Percentiles rank a stretch among this genome's conserved stretches.
Conservation (phyloP, 2,329 filamentous ascomycete species). For the Epichloe elymi region DNA sequence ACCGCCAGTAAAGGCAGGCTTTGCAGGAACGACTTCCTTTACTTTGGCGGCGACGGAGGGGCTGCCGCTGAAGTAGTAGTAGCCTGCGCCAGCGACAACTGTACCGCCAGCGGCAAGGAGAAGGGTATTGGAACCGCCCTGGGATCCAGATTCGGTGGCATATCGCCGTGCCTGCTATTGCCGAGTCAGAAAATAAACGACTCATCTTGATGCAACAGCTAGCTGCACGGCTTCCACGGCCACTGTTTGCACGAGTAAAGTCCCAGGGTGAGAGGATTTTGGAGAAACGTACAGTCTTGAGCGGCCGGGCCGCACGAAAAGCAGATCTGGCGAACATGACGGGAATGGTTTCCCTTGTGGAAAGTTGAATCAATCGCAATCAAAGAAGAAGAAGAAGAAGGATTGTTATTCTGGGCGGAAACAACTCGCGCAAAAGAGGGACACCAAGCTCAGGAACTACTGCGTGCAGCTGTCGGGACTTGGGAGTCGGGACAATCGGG, state of each 20-base stretch:
- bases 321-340: conserved; percentile 56
- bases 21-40: conserved; percentile 26
- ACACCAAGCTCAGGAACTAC: neutral
- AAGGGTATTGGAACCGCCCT: conserved; percentile 43
- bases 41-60: conserved; percentile 40
- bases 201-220: neutral
- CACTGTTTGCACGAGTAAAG: neutral
- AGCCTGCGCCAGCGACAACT: conserved; percentile 42
- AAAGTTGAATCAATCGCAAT: neutral
- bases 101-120: conserved; percentile 49
- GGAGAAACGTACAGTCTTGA: conserved; percentile 46
- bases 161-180: conserved; percentile 44
- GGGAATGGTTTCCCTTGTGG: conserved; percentile 13
- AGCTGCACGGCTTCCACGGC: neutral
- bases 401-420: neutral
- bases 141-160: conserved; percentile 45
- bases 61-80: conserved; percentile 43
- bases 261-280: neutral
- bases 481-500: neutral
- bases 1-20: conserved; percentile 58
- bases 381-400: no score
- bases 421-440: neutral
- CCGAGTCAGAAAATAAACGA: neutral
- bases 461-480: neutral
- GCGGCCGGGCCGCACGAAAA: conserved; percentile 50